Evolutionary conservation across 2,329 filamentous ascomycete species (phyloP).

Genomic region (Lachnellula arida): DNA sequence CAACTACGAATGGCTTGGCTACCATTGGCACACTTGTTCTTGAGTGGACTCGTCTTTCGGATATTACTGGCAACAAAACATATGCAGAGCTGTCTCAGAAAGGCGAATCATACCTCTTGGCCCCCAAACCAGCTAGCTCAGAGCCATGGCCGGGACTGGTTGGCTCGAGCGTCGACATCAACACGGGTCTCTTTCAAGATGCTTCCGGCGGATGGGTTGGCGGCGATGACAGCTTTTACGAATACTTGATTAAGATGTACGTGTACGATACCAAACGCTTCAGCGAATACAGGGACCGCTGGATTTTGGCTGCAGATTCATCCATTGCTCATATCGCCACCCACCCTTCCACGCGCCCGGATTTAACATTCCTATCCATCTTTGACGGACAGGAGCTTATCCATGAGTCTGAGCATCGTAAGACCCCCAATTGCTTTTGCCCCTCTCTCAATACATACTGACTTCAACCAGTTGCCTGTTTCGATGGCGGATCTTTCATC

Average conservation of each 20-base stretch:
- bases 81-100: conserved; percentile 65
- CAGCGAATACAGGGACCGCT: conserved; percentile 62
- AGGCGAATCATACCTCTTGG: conserved; percentile 65
- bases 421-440: conserved; percentile 1
- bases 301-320: conserved; percentile 71
- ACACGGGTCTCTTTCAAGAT: conserved; percentile 63
- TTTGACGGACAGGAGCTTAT: conserved; percentile 45
- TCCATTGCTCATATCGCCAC: conserved; percentile 67
- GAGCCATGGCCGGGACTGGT: conserved; percentile 76
- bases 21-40: conserved; percentile 73
- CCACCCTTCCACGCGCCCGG: conserved; percentile 59
- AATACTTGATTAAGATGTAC: conserved; percentile 90
- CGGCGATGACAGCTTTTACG: conserved; percentile 77
- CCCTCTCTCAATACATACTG: neutral
- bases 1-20: conserved; percentile 64
- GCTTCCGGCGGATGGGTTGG: conserved; percentile 70
- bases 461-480: conserved; percentile 60
- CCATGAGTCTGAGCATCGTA: conserved; percentile 42
- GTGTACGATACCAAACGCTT: conserved; percentile 68
- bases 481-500: conserved; percentile 81
- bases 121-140: conserved; percentile 54
- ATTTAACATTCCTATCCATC: conserved; percentile 66
- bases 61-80: conserved; percentile 62
- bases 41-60: conserved; percentile 78
- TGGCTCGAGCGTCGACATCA: conserved; percentile 61